Percentiles rank a stretch among this genome's conserved stretches.
Evolutionary conservation across 2,329 filamentous ascomycete species (phyloP).

Genomic region (Diaporthe longicolla): DNA sequence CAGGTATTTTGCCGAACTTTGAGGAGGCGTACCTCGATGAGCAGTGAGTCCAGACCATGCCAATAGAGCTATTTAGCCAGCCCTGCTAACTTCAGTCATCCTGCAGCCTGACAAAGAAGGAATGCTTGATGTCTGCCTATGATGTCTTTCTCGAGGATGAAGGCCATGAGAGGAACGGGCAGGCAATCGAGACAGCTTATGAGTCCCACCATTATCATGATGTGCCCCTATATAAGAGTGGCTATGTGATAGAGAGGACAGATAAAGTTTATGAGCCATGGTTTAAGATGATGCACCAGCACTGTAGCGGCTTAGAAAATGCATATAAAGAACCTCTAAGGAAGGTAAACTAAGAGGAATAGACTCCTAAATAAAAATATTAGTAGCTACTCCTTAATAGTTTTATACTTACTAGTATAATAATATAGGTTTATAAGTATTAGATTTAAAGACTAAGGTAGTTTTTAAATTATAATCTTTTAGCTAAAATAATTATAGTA

Average conservation of each 20-base stretch:
- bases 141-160: neutral
- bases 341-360: neutral
- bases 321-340: neutral
- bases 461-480: too few species aligned
- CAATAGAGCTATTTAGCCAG: neutral
- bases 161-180: neutral
- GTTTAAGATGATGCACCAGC: constrained; percentile 9
- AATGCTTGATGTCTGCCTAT: constrained; percentile 20
- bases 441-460: too few species aligned
- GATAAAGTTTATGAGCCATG: constrained; percentile 12
- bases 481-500: too few species aligned
- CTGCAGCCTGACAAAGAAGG: constrained; percentile 11
- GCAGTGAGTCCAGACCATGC: neutral
- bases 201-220: constrained; percentile 5
- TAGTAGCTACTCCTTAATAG: too few species aligned
- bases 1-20: constrained; percentile 9
- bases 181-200: constrained; percentile 15
- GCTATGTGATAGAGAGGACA: constrained; percentile 9
- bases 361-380: too few species aligned
- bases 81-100: neutral
- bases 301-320: neutral
- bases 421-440: too few species aligned
- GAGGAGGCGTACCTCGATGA: neutral
- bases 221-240: constrained; percentile 12
- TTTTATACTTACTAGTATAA: too few species aligned